phyloP scores from a whole-genome alignment of 306 rosid genomes.

The Luffa aegyptiaca region DNA sequence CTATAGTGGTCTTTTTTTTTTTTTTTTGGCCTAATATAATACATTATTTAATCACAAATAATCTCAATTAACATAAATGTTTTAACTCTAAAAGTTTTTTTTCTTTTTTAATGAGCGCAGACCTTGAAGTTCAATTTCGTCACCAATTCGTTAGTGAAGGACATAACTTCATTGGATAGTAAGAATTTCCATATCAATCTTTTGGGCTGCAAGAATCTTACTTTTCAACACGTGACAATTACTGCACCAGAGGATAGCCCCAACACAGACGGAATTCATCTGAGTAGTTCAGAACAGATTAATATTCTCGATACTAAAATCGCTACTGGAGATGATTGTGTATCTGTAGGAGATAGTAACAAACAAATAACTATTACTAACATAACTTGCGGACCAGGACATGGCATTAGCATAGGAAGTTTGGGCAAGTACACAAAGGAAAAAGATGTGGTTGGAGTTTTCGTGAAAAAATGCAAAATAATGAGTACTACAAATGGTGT shows the following conservation, averaged over 20 bases:
- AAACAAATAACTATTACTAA: not conserved
- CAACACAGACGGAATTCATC: constrained; percentile 43
- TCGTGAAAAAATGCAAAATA: constrained; percentile 17
- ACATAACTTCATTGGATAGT: not conserved
- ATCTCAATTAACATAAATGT: too few species aligned
- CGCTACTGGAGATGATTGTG: constrained; percentile 38
- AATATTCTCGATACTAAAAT: constrained; percentile 14
- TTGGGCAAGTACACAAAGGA: constrained; percentile 25
- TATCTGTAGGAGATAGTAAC: constrained; percentile 38
- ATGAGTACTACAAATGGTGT: too few species aligned
- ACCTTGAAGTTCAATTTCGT: not conserved
- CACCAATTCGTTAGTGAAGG: not conserved
- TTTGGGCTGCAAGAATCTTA: not conserved
- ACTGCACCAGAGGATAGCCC: not conserved
- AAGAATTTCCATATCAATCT: not conserved
- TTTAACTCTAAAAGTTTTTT: too few species aligned
- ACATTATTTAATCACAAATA: too few species aligned
- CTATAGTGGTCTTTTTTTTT: not conserved
- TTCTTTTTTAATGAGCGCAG: not conserved
- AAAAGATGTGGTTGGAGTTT: constrained; percentile 12
- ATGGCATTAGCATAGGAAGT: constrained; percentile 16
- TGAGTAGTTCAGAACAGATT: constrained; percentile 32
- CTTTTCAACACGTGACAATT: not conserved
- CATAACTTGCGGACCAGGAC: constrained; percentile 33
- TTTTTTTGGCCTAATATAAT: not conserved